Percentiles rank a stretch among this genome's conserved stretches.
Conservation (phyloP, 352 stramenopile species). For the Phytophthora lateralis region DNA sequence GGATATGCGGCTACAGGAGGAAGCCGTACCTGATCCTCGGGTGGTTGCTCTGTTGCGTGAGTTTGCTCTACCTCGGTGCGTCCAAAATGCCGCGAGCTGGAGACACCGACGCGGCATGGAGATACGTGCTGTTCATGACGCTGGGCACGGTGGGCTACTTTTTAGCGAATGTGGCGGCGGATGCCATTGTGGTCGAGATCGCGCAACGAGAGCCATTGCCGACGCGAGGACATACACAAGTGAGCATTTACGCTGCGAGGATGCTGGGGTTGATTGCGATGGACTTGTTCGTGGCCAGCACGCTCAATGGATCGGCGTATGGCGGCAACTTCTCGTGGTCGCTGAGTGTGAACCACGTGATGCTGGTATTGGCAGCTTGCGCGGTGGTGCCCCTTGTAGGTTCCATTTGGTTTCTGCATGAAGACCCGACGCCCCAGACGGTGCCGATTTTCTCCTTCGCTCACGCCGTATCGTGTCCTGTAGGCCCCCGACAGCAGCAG, state of each 20-base stretch:
- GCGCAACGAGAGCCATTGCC: constrained; percentile 65
- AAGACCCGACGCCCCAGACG: constrained; percentile 37
- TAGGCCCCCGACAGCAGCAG: neutral
- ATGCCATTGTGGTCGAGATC: constrained; percentile 81
- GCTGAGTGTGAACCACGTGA: constrained; percentile 32
- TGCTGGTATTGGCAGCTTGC: constrained; percentile 43
- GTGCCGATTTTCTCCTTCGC: constrained; percentile 23
- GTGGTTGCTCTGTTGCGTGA: constrained; percentile 50
- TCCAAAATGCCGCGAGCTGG: neutral
- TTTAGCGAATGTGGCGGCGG: constrained; percentile 82
- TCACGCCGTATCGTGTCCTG: constrained; percentile 10
- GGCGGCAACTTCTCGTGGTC: constrained; percentile 62
- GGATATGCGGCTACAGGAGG: constrained; percentile 60
- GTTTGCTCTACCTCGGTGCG: constrained; percentile 44
- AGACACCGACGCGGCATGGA: constrained; percentile 40
- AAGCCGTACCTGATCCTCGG: constrained; percentile 75
- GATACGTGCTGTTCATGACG: constrained; percentile 75
- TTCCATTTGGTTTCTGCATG: constrained; percentile 58
- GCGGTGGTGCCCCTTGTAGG: constrained; percentile 49
- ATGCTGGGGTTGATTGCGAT: constrained; percentile 53
- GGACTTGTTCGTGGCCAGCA: constrained; percentile 50
- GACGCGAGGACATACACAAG: constrained; percentile 62
- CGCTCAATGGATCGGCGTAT: constrained; percentile 66
- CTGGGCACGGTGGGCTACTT: constrained; percentile 87
- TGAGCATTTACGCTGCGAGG: constrained; percentile 49